A percentile compares a stretch with the other conserved stretches of the same genome.
Conservation (phyloP, 371 early-diverging fungal genomes). For the Mortierella sp. region DNA sequence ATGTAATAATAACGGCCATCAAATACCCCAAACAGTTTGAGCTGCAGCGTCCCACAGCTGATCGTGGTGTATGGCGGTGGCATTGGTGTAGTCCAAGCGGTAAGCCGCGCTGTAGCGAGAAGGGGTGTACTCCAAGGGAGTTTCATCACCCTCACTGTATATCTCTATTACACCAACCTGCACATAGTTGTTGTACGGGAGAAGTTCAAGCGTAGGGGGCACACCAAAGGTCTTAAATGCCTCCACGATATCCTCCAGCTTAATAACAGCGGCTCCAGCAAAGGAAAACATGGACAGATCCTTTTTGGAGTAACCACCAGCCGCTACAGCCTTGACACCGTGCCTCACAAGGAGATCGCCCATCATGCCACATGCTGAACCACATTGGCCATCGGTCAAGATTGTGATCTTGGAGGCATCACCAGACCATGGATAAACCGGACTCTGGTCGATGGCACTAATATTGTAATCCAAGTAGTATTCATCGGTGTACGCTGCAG, state of each 20-base stretch:
- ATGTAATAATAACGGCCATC: neutral
- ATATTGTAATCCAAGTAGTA: slow-evolving; percentile 10
- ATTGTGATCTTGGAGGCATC: slow-evolving; percentile 25
- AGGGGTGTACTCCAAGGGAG: slow-evolving; percentile 27
- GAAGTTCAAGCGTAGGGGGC: neutral
- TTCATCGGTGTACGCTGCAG: slow-evolving; percentile 14
- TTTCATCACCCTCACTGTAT: slow-evolving; percentile 5
- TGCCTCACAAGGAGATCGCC: slow-evolving; percentile 13
- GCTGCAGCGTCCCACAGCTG: slow-evolving; percentile 28
- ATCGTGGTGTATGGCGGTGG: slow-evolving; percentile 20
- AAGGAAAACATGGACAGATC: slow-evolving; percentile 39
- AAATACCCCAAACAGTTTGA: slow-evolving; percentile 22
- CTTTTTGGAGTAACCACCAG: slow-evolving; percentile 15
- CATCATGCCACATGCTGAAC: slow-evolving; percentile 38
- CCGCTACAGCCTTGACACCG: slow-evolving; percentile 26
- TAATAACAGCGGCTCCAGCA: slow-evolving; percentile 15
- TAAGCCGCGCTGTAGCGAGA: slow-evolving; percentile 9
- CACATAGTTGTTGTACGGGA: slow-evolving; percentile 12
- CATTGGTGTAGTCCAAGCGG: slow-evolving; percentile 20
- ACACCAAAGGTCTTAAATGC: slow-evolving; percentile 6
- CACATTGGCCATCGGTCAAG: slow-evolving; percentile 37
- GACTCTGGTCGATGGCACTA: neutral
- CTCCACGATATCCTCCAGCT: neutral
- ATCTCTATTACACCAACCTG: neutral
- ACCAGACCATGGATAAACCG: slow-evolving; percentile 18